phyloP scores from a whole-genome alignment of 2,329 filamentous ascomycete genomes.

The Phyllosticta paracitricarpa region DNA sequence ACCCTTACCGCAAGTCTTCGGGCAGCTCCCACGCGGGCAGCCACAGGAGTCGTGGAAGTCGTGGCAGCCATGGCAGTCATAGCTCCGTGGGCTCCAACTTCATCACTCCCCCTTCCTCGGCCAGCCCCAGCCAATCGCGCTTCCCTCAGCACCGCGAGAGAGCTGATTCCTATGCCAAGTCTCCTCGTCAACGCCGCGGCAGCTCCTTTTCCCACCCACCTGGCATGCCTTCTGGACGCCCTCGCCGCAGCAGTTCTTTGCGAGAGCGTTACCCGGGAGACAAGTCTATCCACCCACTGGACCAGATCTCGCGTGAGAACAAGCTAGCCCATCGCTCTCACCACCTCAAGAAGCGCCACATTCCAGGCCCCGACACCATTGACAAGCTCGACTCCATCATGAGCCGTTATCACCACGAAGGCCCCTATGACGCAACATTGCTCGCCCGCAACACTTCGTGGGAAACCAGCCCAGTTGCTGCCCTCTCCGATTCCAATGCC shows the following conservation, averaged over 20 bases:
- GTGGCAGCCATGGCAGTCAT: slow-evolving; percentile 18
- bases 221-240: slow-evolving; percentile 19
- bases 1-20: slow-evolving; percentile 32
- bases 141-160: slow-evolving; percentile 25
- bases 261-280: slow-evolving; percentile 54
- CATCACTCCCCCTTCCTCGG: slow-evolving; percentile 46
- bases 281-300: slow-evolving; percentile 55
- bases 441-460: slow-evolving; percentile 60
- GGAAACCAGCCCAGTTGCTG: slow-evolving; percentile 61
- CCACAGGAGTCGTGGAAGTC: neutral
- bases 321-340: slow-evolving; percentile 56
- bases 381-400: slow-evolving; percentile 66
- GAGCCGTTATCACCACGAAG: slow-evolving; percentile 73
- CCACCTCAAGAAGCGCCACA: slow-evolving; percentile 55
- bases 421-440: slow-evolving; percentile 78
- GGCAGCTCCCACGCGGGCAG: neutral
- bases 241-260: slow-evolving; percentile 43
- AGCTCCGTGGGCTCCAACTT: slow-evolving; percentile 25
- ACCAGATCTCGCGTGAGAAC: slow-evolving; percentile 53
- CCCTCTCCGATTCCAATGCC: slow-evolving; percentile 60
- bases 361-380: slow-evolving; percentile 65
- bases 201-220: slow-evolving; percentile 20
- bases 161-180: slow-evolving; percentile 22
- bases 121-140: slow-evolving; percentile 38
- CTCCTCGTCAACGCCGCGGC: slow-evolving; percentile 23